These are phyloP conservation scores for Camelina hispida DNA, from an alignment of 345 rosid genomes.

Conservation along the genomic window DNA sequence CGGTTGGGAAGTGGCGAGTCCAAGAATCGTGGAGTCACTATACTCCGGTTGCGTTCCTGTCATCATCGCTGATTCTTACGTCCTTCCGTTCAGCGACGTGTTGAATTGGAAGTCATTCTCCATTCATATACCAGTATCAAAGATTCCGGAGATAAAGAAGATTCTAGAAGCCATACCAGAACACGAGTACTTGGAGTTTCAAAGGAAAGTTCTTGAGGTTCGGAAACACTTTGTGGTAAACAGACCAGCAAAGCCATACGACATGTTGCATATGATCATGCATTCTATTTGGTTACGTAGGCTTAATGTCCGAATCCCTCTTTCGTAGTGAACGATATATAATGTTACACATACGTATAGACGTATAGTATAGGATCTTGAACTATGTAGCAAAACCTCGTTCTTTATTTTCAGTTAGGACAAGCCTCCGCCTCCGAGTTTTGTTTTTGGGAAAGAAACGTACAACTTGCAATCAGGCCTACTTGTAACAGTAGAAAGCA, in stretches of 20 bases:
- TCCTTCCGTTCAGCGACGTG: constrained; percentile 65
- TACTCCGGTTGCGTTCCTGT: constrained; percentile 66
- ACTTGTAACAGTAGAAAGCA: neutral
- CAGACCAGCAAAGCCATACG: constrained; percentile 66
- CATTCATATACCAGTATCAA: constrained; percentile 44
- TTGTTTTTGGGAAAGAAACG: constrained; percentile 8
- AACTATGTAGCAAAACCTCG: constrained; percentile 1
- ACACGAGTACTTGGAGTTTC: constrained; percentile 46
- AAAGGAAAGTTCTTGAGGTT: constrained; percentile 51
- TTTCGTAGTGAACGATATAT: constrained; percentile 11
- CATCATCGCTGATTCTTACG: constrained; percentile 53
- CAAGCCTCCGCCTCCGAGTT: constrained; percentile 1
- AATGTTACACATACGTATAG: constrained; percentile 13
- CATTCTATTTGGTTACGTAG: constrained; percentile 77
- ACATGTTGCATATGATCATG: constrained; percentile 65
- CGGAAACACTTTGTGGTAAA: constrained; percentile 58
- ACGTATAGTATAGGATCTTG: constrained; percentile 1
- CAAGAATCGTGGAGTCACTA: constrained; percentile 59
- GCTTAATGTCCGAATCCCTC: constrained; percentile 54
- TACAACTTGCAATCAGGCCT: neutral
- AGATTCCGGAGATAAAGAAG: constrained; percentile 56
- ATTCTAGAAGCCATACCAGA: constrained; percentile 47
- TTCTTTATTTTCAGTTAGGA: neutral
- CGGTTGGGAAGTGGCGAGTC: constrained; percentile 77
- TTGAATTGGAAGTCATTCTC: constrained; percentile 65